Base-by-base conservation (phyloP, 768 basidiomycete genomes). In the Russula vinacea region DNA sequence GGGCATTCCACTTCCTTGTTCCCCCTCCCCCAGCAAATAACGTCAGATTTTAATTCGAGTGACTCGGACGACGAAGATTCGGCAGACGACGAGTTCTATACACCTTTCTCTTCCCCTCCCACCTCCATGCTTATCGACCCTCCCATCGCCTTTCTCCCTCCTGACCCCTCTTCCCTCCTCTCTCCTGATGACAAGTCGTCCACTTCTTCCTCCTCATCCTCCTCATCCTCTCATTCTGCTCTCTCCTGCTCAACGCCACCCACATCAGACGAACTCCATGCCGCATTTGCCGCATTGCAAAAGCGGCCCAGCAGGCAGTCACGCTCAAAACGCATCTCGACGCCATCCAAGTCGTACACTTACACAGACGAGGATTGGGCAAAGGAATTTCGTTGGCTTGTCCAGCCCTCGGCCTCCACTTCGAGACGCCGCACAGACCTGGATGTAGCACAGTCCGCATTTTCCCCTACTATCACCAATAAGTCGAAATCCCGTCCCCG, bases 351-450 rank as follows among this genome's bases (percentile, higher is more conserved):
- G 58, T 62, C 56, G n/a, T 68, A 68, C 51, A 75, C 76, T 19
- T 78, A 79, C 70, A 80, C 80, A 4, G 81, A 84, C 69, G 79
- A 84, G 58, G 83, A 87, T 67, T 89, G 86, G 88, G 81, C 84
- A 14, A 82, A 80, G 66, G 87, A 89, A 56, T 82, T 87, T 19
- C 80, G 84, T 39, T 88, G 84, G 84, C 82, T 90, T 35, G 80
- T 76, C 35, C 71, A 76, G 56, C 71, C 81, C 44, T 71, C 74
- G 32, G 16, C 39, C 26, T 35, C 68, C 40, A 58, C 26, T 58
- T 44, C 63, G 52, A 69, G 52, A 29, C 62, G 40, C 64, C 67
- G 63, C 33, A 53, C 55, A 1, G 64, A 29, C 47, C 67, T 33
- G 35, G 54, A 56, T 32, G 60, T 53, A 26, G 7, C 58, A 17